Evolutionary conservation across 2,329 filamentous ascomycete species (phyloP).

Genomic region (Aureobasidium sp.): DNA sequence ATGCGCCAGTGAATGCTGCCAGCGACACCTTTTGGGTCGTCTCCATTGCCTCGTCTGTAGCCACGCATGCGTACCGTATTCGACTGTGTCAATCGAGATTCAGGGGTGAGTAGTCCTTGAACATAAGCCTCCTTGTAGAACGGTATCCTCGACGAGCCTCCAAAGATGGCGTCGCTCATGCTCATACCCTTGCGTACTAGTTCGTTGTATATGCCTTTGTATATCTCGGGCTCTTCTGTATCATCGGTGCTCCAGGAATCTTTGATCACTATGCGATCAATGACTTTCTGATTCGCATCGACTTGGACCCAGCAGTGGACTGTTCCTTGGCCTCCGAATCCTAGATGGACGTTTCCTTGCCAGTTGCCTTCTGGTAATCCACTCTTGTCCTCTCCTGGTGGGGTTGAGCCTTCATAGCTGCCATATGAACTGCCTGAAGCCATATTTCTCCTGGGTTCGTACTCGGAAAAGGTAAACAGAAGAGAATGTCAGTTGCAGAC

Average conservation of each 20-base stretch:
- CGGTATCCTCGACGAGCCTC: no score
- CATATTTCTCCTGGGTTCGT: neutral
- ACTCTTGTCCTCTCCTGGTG: neutral
- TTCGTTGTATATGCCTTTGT: neutral
- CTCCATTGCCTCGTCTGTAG: neutral
- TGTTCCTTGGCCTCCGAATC: neutral
- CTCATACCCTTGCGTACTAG: neutral
- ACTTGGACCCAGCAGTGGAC: neutral
- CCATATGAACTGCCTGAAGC: no score
- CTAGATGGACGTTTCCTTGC: neutral
- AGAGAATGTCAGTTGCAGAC: neutral
- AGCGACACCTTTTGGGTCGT: neutral
- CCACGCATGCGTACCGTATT: neutral
- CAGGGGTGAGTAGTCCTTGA: neutral
- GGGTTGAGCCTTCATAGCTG: neutral
- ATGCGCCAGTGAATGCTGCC: neutral
- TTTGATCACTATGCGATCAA: slow-evolving; percentile 1
- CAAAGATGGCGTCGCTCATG: neutral
- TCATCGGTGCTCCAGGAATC: neutral
- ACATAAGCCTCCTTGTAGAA: neutral
- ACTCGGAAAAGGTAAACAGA: neutral
- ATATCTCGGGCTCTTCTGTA: neutral
- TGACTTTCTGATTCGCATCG: neutral
- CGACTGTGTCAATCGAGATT: neutral
- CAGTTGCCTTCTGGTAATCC: neutral